These are phyloP conservation scores for Triticum urartu DNA, from an alignment of 176 grass and related monocot species.

Conservation along the genomic window DNA sequence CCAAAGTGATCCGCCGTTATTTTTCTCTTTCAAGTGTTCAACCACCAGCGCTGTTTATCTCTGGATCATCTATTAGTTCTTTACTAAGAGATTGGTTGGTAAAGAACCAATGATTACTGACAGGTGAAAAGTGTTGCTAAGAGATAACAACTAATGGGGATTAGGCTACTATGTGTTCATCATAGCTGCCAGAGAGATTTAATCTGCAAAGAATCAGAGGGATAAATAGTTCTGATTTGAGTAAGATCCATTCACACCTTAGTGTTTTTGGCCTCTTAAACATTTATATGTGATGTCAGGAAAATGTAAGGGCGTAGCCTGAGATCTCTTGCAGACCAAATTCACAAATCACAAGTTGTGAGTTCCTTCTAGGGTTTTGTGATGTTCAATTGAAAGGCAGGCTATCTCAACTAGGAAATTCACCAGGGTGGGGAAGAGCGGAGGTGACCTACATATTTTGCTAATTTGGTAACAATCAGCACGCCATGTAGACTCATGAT, in stretches of 20 bases:
- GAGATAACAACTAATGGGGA: not conserved
- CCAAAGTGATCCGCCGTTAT: not conserved
- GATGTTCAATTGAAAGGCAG: not conserved
- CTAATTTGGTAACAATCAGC: not conserved
- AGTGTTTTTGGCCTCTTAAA: not conserved
- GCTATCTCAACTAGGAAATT: not conserved
- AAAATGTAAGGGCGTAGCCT: not conserved
- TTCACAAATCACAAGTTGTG: not conserved
- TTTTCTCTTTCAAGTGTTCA: not conserved
- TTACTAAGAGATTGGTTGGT: not conserved
- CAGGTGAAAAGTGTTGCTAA: not conserved
- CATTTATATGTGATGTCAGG: not conserved
- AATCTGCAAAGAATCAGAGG: not conserved
- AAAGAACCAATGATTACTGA: constrained; percentile 6
- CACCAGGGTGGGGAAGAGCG: not conserved
- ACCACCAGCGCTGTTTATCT: not conserved
- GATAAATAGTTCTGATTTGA: not conserved
- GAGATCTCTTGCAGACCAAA: not conserved
- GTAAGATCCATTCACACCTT: not conserved
- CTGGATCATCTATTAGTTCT: not conserved
- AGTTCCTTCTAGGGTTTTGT: not conserved
- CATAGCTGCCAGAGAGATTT: not conserved
- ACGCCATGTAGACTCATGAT: not conserved
- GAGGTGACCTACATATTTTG: not conserved
- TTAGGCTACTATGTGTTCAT: not conserved